phyloP scores from a whole-genome alignment of 2,329 filamentous ascomycete species.

The Cryphonectria radicalis region DNA sequence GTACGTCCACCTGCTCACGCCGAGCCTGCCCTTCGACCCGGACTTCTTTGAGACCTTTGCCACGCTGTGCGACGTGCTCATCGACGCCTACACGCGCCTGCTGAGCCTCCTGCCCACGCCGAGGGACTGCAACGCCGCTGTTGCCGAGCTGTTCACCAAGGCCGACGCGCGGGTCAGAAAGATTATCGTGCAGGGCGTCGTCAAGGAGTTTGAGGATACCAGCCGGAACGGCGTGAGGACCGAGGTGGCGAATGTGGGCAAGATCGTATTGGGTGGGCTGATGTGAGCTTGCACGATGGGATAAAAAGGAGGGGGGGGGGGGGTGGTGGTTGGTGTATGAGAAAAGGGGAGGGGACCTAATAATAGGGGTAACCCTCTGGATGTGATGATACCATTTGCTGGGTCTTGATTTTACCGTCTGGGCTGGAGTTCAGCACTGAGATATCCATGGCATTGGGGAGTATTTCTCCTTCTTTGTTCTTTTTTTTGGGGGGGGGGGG shows the following conservation, averaged over 20 bases:
- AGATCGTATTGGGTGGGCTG: constrained; percentile 85
- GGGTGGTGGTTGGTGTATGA: not conserved
- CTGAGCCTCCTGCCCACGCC: constrained; percentile 76
- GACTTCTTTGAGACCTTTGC: constrained; percentile 98
- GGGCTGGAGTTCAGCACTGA: constrained; percentile 21
- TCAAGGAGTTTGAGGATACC: constrained; percentile 91
- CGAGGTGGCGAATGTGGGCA: constrained; percentile 84
- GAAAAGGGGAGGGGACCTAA: not conserved
- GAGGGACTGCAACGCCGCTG: constrained; percentile 67
- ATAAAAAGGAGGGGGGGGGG: too few species aligned
- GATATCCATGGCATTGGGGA: constrained; percentile 24
- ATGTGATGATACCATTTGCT: constrained; percentile 28
- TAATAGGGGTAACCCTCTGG: not conserved
- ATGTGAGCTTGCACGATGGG: constrained; percentile 53
- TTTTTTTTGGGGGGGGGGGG: not conserved
- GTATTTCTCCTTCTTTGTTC: not conserved
- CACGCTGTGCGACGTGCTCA: constrained; percentile 91
- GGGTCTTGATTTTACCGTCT: constrained; percentile 18
- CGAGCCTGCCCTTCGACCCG: constrained; percentile 89
- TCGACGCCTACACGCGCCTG: constrained; percentile 86
- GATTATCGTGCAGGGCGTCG: constrained; percentile 82
- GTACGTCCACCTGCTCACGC: constrained; percentile 88
- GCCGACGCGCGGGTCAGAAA: constrained; percentile 86
- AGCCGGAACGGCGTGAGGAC: constrained; percentile 75
- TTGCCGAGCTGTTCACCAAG: constrained; percentile 89